Evolutionary conservation across 202 grass and related monocot species (phyloP), one percentile per base, ranked within the genome.

Genomic region (Panicum virgatum): DNA sequence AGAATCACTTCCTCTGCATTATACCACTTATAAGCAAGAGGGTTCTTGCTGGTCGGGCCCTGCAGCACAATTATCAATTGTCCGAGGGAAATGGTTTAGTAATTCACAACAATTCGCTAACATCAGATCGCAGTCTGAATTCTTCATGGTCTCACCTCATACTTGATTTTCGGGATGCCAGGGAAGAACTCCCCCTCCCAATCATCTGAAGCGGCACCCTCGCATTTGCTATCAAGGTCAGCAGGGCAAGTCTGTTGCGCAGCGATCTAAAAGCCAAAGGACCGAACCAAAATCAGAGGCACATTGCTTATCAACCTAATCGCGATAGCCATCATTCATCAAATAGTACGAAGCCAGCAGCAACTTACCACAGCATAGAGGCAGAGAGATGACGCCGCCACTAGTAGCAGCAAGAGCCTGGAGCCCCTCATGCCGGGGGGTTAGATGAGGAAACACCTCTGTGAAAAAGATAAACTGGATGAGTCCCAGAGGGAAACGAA

Each of bases 1-100:
- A 98, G 89, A 63, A 98, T 92, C 34, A 89, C 90, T 90, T 98
- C 96, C 69, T 98, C 96, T 1, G 87, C 89, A 63, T 93, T 93
- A 37, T 96, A 98, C 96, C 92, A 98, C 89, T 96, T 93, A 73
- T 96, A 98, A 85, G 92, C 51, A 87, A 98, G 96, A 30, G 87
- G 92, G 25, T 92, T 93, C 92, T 90, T 98, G 87, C 90, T 98
- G 3, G 57, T 81, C 25, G 90, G 92, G 27, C 96, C 92, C 96
- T 98, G 80, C 69, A 15, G n/a, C 42, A 0, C 34, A 63, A 52
- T 54, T 44, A 19, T 45, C 22, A 68, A 83, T 45, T 39, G 23
- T 82, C 43, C 27, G 66, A 36, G 68, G 44, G 29, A 45, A 82
- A 15, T 52, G 12, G 29, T 25, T 81, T 1, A 34, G 32, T 34